phyloP scores from a whole-genome alignment of 2,329 filamentous ascomycete species.

The Lachnellula occidentalis region DNA sequence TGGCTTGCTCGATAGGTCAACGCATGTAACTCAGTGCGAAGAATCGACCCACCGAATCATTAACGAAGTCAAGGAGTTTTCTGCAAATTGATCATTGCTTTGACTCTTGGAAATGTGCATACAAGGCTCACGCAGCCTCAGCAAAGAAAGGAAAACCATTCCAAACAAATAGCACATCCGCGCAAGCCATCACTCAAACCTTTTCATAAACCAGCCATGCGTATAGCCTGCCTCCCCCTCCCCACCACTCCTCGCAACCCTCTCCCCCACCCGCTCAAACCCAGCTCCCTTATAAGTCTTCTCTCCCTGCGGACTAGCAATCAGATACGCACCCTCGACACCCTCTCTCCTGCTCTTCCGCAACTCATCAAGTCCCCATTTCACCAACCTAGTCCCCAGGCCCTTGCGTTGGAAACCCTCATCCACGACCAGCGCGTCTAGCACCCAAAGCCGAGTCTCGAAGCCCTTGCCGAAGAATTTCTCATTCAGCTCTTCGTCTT shows the following conservation, averaged over 20 bases:
- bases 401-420: conserved; percentile 5
- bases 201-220: background rate
- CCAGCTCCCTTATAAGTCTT: conserved; percentile 3
- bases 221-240: background rate
- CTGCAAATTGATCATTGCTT: no score
- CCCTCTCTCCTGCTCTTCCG: no score
- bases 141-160: background rate
- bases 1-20: no score
- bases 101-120: background rate
- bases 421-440: conserved; percentile 4
- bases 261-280: conserved; percentile 1
- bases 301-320: background rate
- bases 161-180: background rate
- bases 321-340: no score
- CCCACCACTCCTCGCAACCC: background rate
- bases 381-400: conserved; percentile 1
- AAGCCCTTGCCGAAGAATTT: conserved; percentile 1
- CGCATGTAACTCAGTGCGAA: no score
- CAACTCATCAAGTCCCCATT: background rate
- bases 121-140: background rate
- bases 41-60: no score
- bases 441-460: conserved; percentile 1
- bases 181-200: background rate
- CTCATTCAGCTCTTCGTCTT: conserved; percentile 4
- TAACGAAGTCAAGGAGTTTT: no score